phyloP scores from a whole-genome alignment of 2,329 filamentous ascomycete species.

The Peltaster fructicola region DNA sequence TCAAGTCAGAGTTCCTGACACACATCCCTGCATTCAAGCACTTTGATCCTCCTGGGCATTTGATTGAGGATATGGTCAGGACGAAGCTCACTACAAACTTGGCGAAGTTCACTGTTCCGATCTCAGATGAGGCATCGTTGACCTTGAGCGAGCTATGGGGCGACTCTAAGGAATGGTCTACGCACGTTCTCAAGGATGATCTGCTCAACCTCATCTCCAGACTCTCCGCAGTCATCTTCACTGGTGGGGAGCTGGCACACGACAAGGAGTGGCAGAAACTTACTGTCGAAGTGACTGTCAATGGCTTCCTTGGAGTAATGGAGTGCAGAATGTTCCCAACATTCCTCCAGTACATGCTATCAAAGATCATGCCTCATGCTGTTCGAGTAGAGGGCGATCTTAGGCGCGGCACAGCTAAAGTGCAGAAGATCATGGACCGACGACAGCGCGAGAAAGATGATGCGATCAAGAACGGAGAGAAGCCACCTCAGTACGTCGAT shows the following conservation, averaged over 20 bases:
- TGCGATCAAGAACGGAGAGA: constrained; percentile 5
- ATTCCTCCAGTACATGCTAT: constrained; percentile 17
- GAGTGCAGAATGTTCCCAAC: constrained; percentile 19
- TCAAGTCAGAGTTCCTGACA: too few relatives aligned
- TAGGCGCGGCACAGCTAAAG: too few relatives aligned
- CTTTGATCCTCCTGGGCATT: constrained; percentile 12
- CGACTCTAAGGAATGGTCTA: constrained; percentile 7
- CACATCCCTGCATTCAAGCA: constrained; percentile 16
- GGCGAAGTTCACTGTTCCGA: too few relatives aligned
- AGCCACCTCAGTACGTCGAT: constrained; percentile 8
- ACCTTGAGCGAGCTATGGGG: too few relatives aligned
- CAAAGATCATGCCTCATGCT: too few relatives aligned
- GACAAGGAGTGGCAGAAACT: constrained; percentile 23
- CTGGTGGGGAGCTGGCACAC: constrained; percentile 19
- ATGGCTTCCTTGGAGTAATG: constrained; percentile 17
- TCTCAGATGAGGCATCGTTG: too few relatives aligned
- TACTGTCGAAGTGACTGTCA: constrained; percentile 18
- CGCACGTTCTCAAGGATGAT: constrained; percentile 7
- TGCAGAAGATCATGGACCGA: constrained; percentile 18
- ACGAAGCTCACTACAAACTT: too few relatives aligned
- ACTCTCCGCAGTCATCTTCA: constrained; percentile 23
- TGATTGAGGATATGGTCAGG: constrained; percentile 15
- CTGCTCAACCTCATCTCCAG: constrained; percentile 21
- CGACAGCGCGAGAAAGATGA: constrained; percentile 7
- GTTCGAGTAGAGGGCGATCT: too few relatives aligned